These are phyloP conservation scores for Zasmidium cellare DNA, from an alignment of 2,329 filamentous ascomycete genomes.

Conservation along the genomic window DNA sequence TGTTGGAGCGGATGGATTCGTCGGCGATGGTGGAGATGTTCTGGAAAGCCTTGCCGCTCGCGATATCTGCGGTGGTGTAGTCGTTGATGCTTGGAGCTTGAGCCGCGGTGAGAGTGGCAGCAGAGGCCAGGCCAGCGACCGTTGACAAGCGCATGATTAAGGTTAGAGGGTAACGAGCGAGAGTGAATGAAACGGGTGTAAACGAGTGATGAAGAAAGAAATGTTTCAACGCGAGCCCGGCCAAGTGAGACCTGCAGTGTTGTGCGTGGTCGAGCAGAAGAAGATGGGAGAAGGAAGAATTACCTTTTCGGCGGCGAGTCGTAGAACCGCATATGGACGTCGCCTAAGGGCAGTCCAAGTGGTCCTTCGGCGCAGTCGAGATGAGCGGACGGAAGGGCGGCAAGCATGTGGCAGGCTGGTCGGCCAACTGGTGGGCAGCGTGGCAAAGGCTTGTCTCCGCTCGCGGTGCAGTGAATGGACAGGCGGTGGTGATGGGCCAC, in stretches of 20 bases:
- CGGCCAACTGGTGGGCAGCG: background rate
- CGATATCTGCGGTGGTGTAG: slow-evolving; percentile 29
- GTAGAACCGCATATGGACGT: background rate
- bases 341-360: background rate
- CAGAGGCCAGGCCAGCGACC: slow-evolving; percentile 11
- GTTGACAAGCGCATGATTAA: slow-evolving; percentile 20
- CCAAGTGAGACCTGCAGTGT: slow-evolving; percentile 7
- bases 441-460: slow-evolving; percentile 2
- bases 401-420: background rate
- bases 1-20: slow-evolving; percentile 30
- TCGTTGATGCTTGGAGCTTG: slow-evolving; percentile 24
- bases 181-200: background rate
- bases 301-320: background rate
- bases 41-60: slow-evolving; percentile 30
- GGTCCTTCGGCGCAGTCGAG: slow-evolving; percentile 1
- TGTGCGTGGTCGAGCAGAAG: background rate
- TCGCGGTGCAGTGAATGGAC: background rate
- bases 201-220: slow-evolving; percentile 11
- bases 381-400: background rate
- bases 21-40: slow-evolving; percentile 30
- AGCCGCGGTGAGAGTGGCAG: slow-evolving; percentile 21
- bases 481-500: background rate
- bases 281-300: background rate
- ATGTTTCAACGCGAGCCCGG: slow-evolving; percentile 2
- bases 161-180: background rate